Conservation (phyloP, 2,329 filamentous ascomycete species). For the Didymellaceae sp. region DNA sequence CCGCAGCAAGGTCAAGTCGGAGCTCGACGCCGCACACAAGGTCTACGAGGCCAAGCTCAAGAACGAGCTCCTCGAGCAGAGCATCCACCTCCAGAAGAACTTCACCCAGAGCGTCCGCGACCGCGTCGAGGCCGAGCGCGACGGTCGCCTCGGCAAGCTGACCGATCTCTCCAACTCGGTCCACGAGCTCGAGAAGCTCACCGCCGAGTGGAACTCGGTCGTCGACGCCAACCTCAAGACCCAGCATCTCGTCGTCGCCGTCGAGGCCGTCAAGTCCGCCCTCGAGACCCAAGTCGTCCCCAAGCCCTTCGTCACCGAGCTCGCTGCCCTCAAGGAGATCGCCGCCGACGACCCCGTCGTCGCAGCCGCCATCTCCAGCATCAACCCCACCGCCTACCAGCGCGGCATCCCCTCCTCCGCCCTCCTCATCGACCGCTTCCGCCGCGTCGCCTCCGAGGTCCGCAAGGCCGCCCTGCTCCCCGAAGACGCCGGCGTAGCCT, state of each 20-base stretch:
- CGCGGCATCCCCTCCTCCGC: conserved; percentile 82
- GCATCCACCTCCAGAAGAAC: conserved; percentile 82
- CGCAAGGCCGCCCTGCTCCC: conserved; percentile 92
- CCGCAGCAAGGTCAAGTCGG: conserved; percentile 77
- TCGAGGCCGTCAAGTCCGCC: conserved; percentile 87
- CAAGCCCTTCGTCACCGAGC: conserved; percentile 86
- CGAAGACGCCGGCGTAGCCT: conserved; percentile 91
- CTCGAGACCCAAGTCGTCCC: conserved; percentile 77
- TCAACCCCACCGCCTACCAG: conserved; percentile 93
- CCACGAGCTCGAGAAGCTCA: conserved; percentile 83
- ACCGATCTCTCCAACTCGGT: conserved; percentile 79
- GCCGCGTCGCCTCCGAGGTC: conserved; percentile 88
- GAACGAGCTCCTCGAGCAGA: conserved; percentile 89
- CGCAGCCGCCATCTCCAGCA: conserved; percentile 91
- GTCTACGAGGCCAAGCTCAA: conserved; percentile 82
- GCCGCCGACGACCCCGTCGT: conserved; percentile 84
- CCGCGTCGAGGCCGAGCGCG: conserved; percentile 86
- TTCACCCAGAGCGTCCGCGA: conserved; percentile 80
- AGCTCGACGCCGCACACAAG: conserved; percentile 79
- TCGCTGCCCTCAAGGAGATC: conserved; percentile 93
- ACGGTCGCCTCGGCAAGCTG: conserved; percentile 85
- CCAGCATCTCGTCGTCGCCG: conserved; percentile 93
- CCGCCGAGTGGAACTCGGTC: conserved; percentile 86
- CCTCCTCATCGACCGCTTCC: conserved; percentile 93
- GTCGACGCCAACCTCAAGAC: conserved; percentile 90